These are phyloP conservation scores for Rhodomyrtus psidioides DNA, from an alignment of 441 rosid genomes.

Conservation along the genomic window DNA sequence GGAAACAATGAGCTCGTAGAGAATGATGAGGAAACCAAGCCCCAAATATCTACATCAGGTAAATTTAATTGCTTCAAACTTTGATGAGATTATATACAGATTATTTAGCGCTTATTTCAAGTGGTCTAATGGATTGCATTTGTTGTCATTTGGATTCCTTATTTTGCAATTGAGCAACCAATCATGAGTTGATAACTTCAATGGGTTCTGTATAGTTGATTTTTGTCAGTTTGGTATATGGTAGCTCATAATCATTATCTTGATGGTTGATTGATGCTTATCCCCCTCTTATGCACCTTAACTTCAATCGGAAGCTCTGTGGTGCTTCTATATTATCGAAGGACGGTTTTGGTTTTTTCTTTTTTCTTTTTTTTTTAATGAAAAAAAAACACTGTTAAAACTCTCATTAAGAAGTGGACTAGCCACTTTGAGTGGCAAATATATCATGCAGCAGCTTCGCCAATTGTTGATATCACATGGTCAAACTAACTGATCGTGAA, in stretches of 20 bases:
- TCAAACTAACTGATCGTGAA: not conserved
- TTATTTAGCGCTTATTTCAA: not conserved
- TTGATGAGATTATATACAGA: not conserved
- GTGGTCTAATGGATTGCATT: not conserved
- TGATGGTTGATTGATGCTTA: not conserved
- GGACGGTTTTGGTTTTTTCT: not conserved
- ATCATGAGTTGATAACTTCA: not conserved
- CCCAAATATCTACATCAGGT: constrained; percentile 45
- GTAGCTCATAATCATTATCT: not conserved
- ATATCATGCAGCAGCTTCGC: not conserved
- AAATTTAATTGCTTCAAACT: not conserved
- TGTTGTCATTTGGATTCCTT: not conserved
- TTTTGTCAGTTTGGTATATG: not conserved
- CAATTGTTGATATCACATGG: not conserved
- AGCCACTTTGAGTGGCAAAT: not conserved
- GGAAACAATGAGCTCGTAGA: constrained; percentile 25
- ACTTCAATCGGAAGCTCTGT: not conserved
- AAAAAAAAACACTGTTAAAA: no score
- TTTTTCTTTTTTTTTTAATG: no score
- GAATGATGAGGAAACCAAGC: constrained; percentile 37
- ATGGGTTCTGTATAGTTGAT: not conserved
- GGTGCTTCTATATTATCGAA: not conserved
- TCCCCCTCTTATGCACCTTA: not conserved
- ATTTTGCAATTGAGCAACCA: not conserved
- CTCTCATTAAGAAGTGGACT: no score